Evolutionary conservation across 2,329 filamentous ascomycete species (phyloP).

Genomic region (Penicillium sp.): DNA sequence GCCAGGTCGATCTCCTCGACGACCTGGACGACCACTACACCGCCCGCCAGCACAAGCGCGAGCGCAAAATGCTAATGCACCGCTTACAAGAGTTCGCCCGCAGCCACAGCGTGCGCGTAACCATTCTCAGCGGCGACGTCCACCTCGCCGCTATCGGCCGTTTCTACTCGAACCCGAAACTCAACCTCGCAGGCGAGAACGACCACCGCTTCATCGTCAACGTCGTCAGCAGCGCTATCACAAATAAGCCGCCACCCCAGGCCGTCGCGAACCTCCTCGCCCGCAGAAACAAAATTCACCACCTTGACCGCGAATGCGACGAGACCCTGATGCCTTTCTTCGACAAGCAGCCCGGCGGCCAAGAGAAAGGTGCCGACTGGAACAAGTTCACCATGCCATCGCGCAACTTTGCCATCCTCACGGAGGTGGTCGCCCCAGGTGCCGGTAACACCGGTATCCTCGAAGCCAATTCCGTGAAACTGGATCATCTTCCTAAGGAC

Average conservation of each 20-base stretch:
- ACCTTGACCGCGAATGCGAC: constrained; percentile 60
- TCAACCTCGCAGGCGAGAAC: constrained; percentile 54
- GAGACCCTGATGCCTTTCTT: constrained; percentile 64
- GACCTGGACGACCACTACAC: constrained; percentile 76
- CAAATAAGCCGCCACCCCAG: constrained; percentile 64
- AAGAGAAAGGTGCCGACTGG: constrained; percentile 63
- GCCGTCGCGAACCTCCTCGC: constrained; percentile 64
- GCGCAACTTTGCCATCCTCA: constrained; percentile 63
- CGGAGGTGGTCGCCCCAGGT: constrained; percentile 44
- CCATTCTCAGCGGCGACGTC: constrained; percentile 63
- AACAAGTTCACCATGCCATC: constrained; percentile 84
- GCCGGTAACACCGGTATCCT: constrained; percentile 19
- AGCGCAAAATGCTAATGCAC: constrained; percentile 71
- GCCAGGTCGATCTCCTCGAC: constrained; percentile 63
- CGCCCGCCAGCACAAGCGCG: constrained; percentile 82
- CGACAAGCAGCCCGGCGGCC: constrained; percentile 57
- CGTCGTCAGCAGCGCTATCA: constrained; percentile 63
- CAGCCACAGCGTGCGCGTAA: constrained; percentile 55
- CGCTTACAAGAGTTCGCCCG: constrained; percentile 59
- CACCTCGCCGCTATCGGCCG: constrained; percentile 54
- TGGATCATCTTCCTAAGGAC: constrained; percentile 50
- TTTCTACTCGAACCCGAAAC: constrained; percentile 61
- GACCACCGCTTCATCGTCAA: constrained; percentile 65
- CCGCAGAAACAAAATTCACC: constrained; percentile 63
- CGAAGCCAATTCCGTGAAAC: constrained; percentile 23